Evolutionary conservation across 2,329 filamentous ascomycete genomes (phyloP), one percentile per base, ranked within the genome.

Genomic region (Pochonia chlamydosporia): DNA sequence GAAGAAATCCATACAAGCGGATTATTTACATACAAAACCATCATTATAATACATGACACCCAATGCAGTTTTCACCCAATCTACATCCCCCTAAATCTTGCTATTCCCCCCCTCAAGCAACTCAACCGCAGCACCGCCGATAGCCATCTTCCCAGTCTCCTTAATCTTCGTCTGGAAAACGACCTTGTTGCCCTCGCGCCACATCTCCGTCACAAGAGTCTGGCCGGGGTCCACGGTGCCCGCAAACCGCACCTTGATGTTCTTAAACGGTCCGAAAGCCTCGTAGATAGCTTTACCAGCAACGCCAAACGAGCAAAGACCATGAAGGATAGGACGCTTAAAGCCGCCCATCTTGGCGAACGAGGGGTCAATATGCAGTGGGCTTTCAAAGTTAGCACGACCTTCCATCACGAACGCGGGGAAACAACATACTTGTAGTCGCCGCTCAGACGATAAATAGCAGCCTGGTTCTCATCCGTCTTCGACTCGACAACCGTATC

Each of bases 331-430:
- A 11, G 93, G 93, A 24, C 75, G 81, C 71, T 93, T 87, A 82
- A 99, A 99, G 50, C 93, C 93, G 50, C 92, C 93, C 58, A 95
- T 84, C 74, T 93, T 93, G 71, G 89, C 89, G 69, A 99, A 97
- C 43, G 82, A 79, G 1, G 93, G 93, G 67, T 99, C 93, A 52
- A 99, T 86, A 73, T 99, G 93, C 2, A 99, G 82, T 13, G 93
- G 93, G 75, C 74, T 78, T 37, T 40, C 23, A 14, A 5, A 23
- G 21, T 4, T 11, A 35, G 13, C n/a, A 24, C 41, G 8, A 5
- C 30, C 5, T 8, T n/a, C 30, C 5, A 14, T 33, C 14, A 10
- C 5, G 6, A 6, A 23, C 42, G 20, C 2, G 21, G 21, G 8
- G 37, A 26, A 18, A 10, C 43, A 21, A 61, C 73, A 62, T 56